phyloP scores from a whole-genome alignment of 192 early-diverging fungal species.

The Backusella morwellensis region DNA sequence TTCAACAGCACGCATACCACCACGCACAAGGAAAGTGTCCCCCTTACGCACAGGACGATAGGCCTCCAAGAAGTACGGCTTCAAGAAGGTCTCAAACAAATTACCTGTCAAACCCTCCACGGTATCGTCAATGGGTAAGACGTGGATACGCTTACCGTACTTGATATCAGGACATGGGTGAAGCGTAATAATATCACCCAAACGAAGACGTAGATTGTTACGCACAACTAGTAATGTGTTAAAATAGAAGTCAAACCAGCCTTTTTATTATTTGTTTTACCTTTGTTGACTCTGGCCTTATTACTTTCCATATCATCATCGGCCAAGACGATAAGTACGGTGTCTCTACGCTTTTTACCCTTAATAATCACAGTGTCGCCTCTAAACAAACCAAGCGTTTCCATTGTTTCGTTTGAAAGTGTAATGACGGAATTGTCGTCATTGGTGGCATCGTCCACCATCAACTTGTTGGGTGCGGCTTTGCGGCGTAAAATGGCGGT shows the following conservation, averaged over 20 bases:
- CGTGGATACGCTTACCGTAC: constrained; percentile 95
- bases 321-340: constrained; percentile 90
- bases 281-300: constrained; percentile 92
- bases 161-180: constrained; percentile 97
- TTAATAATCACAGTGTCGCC: constrained; percentile 96
- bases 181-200: constrained; percentile 95
- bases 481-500: constrained; percentile 98
- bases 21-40: constrained; percentile 91
- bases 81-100: constrained; percentile 96
- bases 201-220: constrained; percentile 90
- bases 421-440: constrained; percentile 97
- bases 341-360: constrained; percentile 98
- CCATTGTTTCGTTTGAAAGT: constrained; percentile 90
- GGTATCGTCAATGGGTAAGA: constrained; percentile 97
- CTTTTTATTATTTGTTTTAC: constrained; percentile 30
- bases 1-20: constrained; percentile 96
- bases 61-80: constrained; percentile 98
- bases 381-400: constrained; percentile 87
- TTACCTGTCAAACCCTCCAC: constrained; percentile 97
- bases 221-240: constrained; percentile 68
- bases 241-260: background rate
- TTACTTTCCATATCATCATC: constrained; percentile 91
- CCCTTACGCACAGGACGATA: constrained; percentile 96
- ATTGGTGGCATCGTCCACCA: constrained; percentile 95
- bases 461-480: constrained; percentile 95